These are phyloP conservation scores for Alternaria atra DNA, from an alignment of 2,329 filamentous ascomycete genomes.

Conservation along the genomic window DNA sequence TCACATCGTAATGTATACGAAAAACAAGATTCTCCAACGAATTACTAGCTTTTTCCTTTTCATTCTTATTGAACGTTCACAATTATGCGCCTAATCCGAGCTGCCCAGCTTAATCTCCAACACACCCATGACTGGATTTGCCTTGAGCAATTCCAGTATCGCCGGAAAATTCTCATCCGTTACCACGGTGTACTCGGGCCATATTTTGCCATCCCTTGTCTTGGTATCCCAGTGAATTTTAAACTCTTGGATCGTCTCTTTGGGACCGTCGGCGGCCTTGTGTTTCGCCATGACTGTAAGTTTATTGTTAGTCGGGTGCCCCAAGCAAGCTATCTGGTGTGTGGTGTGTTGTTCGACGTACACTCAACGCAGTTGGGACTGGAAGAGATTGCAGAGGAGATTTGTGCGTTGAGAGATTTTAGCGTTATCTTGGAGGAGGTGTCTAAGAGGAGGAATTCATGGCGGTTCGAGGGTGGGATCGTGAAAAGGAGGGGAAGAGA, in stretches of 20 bases:
- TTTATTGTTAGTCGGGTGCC: not conserved
- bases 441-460: conserved; percentile 45
- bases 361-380: conserved; percentile 46
- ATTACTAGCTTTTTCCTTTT: not conserved
- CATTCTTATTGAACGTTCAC: not conserved
- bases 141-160: conserved; percentile 40
- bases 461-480: conserved; percentile 42
- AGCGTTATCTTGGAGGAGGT: conserved; percentile 29
- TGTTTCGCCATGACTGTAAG: conserved; percentile 44
- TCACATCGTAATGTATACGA: not conserved
- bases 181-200: conserved; percentile 47
- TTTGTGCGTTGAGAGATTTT: conserved; percentile 45
- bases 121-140: conserved; percentile 38
- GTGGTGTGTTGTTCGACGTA: conserved; percentile 9
- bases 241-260: conserved; percentile 42
- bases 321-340: not conserved
- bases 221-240: conserved; percentile 43
- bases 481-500: conserved; percentile 48
- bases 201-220: conserved; percentile 41
- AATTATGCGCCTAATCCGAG: conserved; percentile 4
- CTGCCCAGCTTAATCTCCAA: conserved; percentile 45
- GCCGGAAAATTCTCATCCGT: conserved; percentile 44
- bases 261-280: conserved; percentile 30
- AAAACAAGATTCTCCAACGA: not conserved
- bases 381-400: conserved; percentile 31